These are phyloP conservation scores for Vaccinium myrtillus DNA, from an alignment of 148 eudicot species.

Conservation along the genomic window DNA sequence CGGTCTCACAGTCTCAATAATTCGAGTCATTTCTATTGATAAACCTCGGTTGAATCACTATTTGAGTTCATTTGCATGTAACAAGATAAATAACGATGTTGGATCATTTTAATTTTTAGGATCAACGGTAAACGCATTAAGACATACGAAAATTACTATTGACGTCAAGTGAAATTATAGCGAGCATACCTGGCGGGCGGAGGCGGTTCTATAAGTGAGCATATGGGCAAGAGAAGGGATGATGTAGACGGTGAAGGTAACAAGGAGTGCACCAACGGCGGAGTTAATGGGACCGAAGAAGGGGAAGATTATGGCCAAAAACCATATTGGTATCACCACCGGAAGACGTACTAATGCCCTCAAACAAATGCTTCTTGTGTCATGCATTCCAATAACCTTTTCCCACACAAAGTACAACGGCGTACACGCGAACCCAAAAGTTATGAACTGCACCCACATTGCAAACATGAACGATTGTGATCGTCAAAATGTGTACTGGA, in stretches of 20 bases:
- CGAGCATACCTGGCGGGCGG: slow-evolving; percentile 61
- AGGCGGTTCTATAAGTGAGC: slow-evolving; percentile 72
- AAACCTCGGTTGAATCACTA: no score
- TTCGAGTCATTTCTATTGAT: no score
- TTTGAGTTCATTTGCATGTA: no score
- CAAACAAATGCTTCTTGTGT: slow-evolving; percentile 69
- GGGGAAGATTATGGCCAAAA: slow-evolving; percentile 45
- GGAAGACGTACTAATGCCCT: slow-evolving; percentile 81
- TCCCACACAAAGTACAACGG: slow-evolving; percentile 74
- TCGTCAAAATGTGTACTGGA: no score
- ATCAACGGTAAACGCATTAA: no score
- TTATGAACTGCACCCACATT: slow-evolving; percentile 47
- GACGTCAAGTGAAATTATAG: no score
- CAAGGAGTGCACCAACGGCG: slow-evolving; percentile 85
- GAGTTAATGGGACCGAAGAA: slow-evolving; percentile 84
- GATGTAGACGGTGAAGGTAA: slow-evolving; percentile 88
- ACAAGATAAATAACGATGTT: no score
- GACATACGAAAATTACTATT: no score
- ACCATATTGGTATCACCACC: slow-evolving; percentile 66
- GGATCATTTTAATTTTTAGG: no score
- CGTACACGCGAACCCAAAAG: slow-evolving; percentile 86
- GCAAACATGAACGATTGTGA: not conserved
- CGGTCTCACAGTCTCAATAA: no score
- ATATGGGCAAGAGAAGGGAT: slow-evolving; percentile 83
- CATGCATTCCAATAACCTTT: slow-evolving; percentile 82